These are phyloP conservation scores for Cryptococcus sp. DNA, from an alignment of 1,284 basidiomycete genomes.

Conservation along the genomic window DNA sequence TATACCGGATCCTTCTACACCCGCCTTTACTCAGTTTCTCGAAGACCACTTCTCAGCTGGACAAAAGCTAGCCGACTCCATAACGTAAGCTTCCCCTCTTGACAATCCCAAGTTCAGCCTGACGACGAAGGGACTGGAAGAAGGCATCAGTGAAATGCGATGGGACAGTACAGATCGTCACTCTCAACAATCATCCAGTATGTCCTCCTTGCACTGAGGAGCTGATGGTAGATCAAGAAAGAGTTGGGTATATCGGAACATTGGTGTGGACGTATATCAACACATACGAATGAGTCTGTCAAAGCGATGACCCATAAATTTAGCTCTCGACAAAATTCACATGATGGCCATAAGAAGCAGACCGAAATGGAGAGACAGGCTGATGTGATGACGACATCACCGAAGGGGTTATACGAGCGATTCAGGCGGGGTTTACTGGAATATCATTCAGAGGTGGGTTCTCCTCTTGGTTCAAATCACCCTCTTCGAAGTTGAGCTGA, in stretches of 20 bases:
- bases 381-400: conserved; percentile 22
- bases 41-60: conserved; percentile 29
- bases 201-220: not conserved
- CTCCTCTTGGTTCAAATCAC: not conserved
- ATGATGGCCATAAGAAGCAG: not conserved
- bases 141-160: conserved; percentile 21
- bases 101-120: not conserved
- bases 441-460: conserved; percentile 37
- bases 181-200: not conserved
- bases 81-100: conserved; percentile 22
- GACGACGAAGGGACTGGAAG: conserved; percentile 25
- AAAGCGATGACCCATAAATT: not conserved
- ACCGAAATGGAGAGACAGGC: conserved; percentile 24
- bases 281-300: conserved; percentile 13
- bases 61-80: conserved; percentile 18
- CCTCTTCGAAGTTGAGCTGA: not conserved
- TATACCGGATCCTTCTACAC: conserved; percentile 19
- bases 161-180: conserved; percentile 22
- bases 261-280: conserved; percentile 33
- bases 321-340: not conserved
- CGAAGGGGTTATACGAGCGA: conserved; percentile 35
- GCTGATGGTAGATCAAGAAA: conserved; percentile 23
- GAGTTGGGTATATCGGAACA: conserved; percentile 28
- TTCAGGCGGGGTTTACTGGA: conserved; percentile 42
- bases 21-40: conserved; percentile 29